These are phyloP conservation scores for Kalanchoe fedtschenkoi DNA, from an alignment of 164 flowering plant genomes.

Conservation along the genomic window DNA sequence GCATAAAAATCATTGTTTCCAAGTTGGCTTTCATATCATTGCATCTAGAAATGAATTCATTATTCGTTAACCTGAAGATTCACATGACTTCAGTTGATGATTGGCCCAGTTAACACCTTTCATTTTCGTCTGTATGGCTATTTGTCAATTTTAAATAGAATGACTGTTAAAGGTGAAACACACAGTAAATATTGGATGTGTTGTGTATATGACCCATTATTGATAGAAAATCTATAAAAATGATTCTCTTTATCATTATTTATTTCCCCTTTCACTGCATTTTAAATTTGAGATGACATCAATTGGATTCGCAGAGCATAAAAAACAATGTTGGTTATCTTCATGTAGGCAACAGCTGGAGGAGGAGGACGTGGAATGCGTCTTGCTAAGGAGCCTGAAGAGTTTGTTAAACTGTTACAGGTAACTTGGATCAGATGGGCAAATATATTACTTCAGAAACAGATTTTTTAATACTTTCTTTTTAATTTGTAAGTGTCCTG, in stretches of 20 bases:
- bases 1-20: background rate
- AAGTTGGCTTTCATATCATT: background rate
- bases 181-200: background rate
- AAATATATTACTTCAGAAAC: too few species aligned
- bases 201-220: background rate
- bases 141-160: background rate
- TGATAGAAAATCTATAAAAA: background rate
- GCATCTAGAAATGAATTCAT: background rate
- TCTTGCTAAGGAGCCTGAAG: constrained; percentile 88
- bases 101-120: background rate
- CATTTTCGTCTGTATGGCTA: background rate
- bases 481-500: too few species aligned
- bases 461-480: too few species aligned
- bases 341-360: constrained; percentile 90
- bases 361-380: constrained; percentile 99
- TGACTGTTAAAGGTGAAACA: background rate
- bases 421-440: constrained; percentile 18
- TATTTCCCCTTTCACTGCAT: background rate
- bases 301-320: constrained; percentile 3
- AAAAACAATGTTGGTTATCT: constrained; percentile 7
- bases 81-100: background rate
- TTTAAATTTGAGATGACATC: background rate
- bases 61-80: background rate
- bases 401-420: constrained; percentile 96
- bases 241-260: background rate